Conservation (phyloP, 75 land plant genomes). For the Sequoia sempervirens region DNA sequence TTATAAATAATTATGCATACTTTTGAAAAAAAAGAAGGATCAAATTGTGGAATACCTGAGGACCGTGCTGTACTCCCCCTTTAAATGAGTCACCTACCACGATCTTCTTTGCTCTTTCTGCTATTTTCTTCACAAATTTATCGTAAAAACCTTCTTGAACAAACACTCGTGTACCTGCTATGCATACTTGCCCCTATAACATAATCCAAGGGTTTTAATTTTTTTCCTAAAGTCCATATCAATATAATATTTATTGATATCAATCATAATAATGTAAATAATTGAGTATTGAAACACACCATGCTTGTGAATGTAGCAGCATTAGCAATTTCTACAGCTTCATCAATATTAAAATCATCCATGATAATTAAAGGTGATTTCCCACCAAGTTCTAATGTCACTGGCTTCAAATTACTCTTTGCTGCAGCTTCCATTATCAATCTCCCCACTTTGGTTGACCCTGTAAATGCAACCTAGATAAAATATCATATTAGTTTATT, state of each 20-base stretch:
- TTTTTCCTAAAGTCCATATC: too few relatives aligned
- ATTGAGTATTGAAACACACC: background rate
- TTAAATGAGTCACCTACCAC: constrained; percentile 25
- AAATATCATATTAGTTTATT: too few relatives aligned
- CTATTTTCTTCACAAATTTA: constrained; percentile 16
- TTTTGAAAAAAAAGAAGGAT: background rate
- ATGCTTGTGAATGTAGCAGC: background rate
- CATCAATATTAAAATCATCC: too few relatives aligned
- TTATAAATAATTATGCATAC: background rate
- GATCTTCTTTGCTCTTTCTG: constrained; percentile 9
- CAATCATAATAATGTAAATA: too few relatives aligned
- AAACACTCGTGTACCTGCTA: constrained; percentile 18
- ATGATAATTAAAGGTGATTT: too few relatives aligned
- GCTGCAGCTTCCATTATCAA: too few relatives aligned
- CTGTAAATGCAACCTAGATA: constrained; percentile 22
- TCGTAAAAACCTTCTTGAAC: constrained; percentile 30
- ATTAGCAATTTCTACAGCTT: background rate
- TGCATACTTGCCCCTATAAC: constrained; percentile 19
- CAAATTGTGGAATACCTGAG: constrained; percentile 12
- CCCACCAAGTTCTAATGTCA: too few relatives aligned
- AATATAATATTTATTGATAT: background rate
- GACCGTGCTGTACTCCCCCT: constrained; percentile 20
- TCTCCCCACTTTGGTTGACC: constrained; percentile 31
- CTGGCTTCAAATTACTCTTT: too few relatives aligned
- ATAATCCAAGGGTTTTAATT: background rate